These are phyloP conservation scores for Populus tomentosa DNA, from an alignment of 441 rosid genomes.

Conservation along the genomic window DNA sequence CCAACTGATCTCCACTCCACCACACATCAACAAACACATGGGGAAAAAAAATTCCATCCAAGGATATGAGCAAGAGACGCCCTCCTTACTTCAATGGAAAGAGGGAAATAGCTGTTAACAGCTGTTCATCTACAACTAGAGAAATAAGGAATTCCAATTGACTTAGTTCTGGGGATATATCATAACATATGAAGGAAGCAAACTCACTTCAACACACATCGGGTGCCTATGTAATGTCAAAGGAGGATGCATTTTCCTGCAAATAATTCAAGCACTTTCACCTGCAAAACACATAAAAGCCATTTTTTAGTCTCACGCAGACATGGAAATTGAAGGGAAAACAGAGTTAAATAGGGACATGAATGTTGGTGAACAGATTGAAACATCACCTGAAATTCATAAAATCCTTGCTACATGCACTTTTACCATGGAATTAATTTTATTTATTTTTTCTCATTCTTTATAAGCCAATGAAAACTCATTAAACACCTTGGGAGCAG, in stretches of 20 bases:
- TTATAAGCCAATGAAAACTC: too few relatives aligned
- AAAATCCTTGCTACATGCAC: background rate
- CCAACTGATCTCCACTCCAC: background rate
- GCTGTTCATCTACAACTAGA: background rate
- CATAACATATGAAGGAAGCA: conserved; percentile 4
- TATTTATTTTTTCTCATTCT: too few relatives aligned
- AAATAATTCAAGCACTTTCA: background rate
- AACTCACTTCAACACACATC: conserved; percentile 83
- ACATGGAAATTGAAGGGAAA: background rate
- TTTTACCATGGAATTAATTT: too few relatives aligned
- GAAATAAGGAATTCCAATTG: background rate
- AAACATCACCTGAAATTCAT: background rate
- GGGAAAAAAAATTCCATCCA: background rate
- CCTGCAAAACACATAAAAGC: background rate
- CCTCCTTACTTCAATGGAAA: too few relatives aligned
- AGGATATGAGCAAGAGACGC: background rate
- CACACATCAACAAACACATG: background rate
- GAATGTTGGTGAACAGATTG: background rate
- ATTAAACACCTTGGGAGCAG: too few relatives aligned
- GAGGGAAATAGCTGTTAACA: too few relatives aligned
- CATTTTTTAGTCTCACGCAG: background rate
- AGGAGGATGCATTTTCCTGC: conserved; percentile 82
- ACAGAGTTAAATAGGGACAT: background rate
- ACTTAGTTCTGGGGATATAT: background rate
- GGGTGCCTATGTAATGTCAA: conserved; percentile 86